Evolutionary conservation across 805 yeast genomes (phyloP).

Genomic region (Candida yuanshanica): DNA sequence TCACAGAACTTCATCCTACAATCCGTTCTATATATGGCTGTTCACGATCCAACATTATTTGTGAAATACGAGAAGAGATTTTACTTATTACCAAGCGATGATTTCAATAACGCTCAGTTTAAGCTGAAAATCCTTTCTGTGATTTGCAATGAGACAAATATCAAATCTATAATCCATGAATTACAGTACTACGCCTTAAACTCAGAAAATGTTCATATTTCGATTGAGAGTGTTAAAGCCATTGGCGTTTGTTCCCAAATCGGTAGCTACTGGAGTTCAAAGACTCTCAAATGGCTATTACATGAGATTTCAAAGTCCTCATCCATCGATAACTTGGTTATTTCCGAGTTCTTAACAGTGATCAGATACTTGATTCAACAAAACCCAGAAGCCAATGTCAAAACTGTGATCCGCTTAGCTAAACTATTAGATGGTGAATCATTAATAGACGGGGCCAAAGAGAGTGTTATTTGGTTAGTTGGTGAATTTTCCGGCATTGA

Average conservation of each 20-base stretch:
- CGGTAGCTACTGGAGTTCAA: slow-evolving; percentile 42
- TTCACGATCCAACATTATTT: slow-evolving; percentile 31
- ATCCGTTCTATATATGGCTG: slow-evolving; percentile 36
- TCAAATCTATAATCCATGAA: slow-evolving; percentile 50
- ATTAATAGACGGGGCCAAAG: slow-evolving; percentile 50
- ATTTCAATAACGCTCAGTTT: slow-evolving; percentile 33
- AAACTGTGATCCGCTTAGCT: slow-evolving; percentile 49
- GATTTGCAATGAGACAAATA: slow-evolving; percentile 49
- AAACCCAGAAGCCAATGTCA: slow-evolving; percentile 46
- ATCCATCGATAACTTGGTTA: slow-evolving; percentile 26
- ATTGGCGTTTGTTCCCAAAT: slow-evolving; percentile 56
- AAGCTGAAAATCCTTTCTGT: slow-evolving; percentile 60
- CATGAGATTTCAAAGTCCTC: slow-evolving; percentile 33
- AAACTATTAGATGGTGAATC: slow-evolving; percentile 24
- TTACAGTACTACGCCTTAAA: slow-evolving; percentile 49
- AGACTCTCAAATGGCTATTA: slow-evolving; percentile 61
- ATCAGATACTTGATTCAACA: slow-evolving; percentile 67
- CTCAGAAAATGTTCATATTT: slow-evolving; percentile 20
- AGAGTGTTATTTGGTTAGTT: slow-evolving; percentile 84
- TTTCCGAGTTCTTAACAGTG: slow-evolving; percentile 66
- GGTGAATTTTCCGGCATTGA: slow-evolving; percentile 65
- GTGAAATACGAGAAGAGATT: slow-evolving; percentile 40
- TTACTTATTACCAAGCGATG: slow-evolving; percentile 52
- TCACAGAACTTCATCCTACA: slow-evolving; percentile 38
- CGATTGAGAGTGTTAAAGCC: slow-evolving; percentile 50